Conservation (phyloP, 140 eudicot species). For the Erigeron philadelphicus region DNA sequence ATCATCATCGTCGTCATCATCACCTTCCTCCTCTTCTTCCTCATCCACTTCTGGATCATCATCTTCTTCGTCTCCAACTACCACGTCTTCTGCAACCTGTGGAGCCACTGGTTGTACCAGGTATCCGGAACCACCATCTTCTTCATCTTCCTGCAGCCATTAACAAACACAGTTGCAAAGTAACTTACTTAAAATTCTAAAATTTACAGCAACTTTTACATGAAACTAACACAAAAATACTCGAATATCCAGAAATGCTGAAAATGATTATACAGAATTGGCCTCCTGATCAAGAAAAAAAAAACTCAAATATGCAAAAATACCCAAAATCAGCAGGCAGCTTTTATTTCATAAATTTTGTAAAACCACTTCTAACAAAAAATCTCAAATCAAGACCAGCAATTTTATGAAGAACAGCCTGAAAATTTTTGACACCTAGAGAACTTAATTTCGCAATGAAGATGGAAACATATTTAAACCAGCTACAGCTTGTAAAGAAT, state of each 20-base stretch:
- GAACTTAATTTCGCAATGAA: background rate
- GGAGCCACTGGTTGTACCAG: conserved; percentile 71
- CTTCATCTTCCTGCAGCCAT: conserved; percentile 67
- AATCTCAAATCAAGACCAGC: background rate
- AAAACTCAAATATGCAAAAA: too few relatives aligned
- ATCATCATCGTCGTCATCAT: conserved; percentile 33
- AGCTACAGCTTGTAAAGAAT: background rate
- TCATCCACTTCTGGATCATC: conserved; percentile 46
- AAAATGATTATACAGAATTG: background rate
- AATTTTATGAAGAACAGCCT: background rate
- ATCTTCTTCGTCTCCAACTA: conserved; percentile 42
- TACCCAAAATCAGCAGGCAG: too few relatives aligned
- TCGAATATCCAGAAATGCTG: too few relatives aligned
- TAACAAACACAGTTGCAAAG: background rate
- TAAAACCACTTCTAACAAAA: too few relatives aligned
- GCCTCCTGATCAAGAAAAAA: background rate
- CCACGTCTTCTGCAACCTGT: conserved; percentile 47
- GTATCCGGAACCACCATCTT: conserved; percentile 54
- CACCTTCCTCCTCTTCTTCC: conserved; percentile 53
- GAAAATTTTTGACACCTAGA: background rate
- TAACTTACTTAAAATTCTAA: background rate
- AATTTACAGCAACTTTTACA: background rate
- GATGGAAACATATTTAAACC: background rate
- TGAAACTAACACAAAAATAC: too few relatives aligned
- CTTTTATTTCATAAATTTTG: too few relatives aligned